Conservation (phyloP, 2,329 filamentous ascomycete genomes). For the Uncinocarpus reesii region DNA sequence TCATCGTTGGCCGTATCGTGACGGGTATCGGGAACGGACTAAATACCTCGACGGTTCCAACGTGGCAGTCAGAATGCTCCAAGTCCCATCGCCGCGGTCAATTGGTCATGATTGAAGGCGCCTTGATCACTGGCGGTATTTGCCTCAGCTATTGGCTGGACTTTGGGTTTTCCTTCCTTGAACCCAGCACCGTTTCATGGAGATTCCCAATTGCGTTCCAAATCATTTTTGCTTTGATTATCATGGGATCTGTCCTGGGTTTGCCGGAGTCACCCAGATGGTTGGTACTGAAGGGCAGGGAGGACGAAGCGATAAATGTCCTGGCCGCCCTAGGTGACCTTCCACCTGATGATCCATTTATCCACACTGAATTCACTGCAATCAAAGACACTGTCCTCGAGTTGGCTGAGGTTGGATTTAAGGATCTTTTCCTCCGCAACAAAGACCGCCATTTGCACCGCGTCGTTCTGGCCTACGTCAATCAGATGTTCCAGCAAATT, state of each 20-base stretch:
- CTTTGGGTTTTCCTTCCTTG: conserved; percentile 45
- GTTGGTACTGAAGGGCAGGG: conserved; percentile 47
- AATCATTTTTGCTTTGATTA: conserved; percentile 46
- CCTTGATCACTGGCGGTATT: conserved; percentile 43
- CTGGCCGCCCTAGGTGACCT: conserved; percentile 40
- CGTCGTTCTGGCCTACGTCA: conserved; percentile 46
- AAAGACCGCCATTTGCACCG: conserved; percentile 49
- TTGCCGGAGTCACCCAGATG: conserved; percentile 51
- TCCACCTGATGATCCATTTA: conserved; percentile 35
- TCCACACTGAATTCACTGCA: conserved; percentile 41
- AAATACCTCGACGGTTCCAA: conserved; percentile 45
- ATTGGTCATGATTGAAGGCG: conserved; percentile 45
- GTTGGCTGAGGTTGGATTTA: conserved; percentile 44
- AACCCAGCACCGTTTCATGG: conserved; percentile 41
- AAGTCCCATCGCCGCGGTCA: conserved; percentile 43
- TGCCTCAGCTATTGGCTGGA: conserved; percentile 45
- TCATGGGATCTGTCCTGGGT: conserved; percentile 39
- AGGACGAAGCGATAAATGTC: conserved; percentile 43
- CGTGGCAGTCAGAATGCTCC: conserved; percentile 44
- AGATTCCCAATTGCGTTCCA: conserved; percentile 50
- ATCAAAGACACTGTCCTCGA: conserved; percentile 47
- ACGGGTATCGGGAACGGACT: conserved; percentile 45
- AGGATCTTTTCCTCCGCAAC: conserved; percentile 50
- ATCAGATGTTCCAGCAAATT: conserved; percentile 48
- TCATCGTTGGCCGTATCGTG: conserved; percentile 44